Evolutionary conservation across 768 basidiomycete genomes (phyloP).

Genomic region (Amanita phalloides): DNA sequence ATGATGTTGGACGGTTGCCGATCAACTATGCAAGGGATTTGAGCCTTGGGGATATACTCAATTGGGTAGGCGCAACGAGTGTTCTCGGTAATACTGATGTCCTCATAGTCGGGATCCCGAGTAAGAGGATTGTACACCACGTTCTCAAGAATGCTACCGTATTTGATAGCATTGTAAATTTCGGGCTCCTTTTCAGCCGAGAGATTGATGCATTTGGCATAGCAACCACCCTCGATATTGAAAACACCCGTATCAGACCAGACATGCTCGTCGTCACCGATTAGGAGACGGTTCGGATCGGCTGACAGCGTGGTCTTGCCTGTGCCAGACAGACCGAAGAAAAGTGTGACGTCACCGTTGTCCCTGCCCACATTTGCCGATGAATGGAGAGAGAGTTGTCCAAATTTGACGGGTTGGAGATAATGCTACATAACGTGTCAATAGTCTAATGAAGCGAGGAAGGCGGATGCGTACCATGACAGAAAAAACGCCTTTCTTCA

Average conservation of each 20-base stretch:
- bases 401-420: constrained; percentile 96
- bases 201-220: constrained; percentile 96
- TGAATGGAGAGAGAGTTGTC: constrained; percentile 94
- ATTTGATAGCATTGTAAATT: constrained; percentile 91
- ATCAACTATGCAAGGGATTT: constrained; percentile 84
- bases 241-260: constrained; percentile 99
- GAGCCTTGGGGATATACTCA: constrained; percentile 91
- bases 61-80: constrained; percentile 99
- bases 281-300: constrained; percentile 86
- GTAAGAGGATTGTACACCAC: constrained; percentile 87
- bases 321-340: constrained; percentile 97
- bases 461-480: constrained; percentile 60
- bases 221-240: constrained; percentile 99
- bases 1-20: constrained; percentile 90
- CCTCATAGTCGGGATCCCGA: constrained; percentile 90
- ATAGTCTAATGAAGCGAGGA: background rate
- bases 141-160: constrained; percentile 96
- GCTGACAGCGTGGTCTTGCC: constrained; percentile 99
- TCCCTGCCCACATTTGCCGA: constrained; percentile 93
- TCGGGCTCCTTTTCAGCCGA: constrained; percentile 97
- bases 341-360: constrained; percentile 88
- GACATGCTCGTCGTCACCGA: constrained; percentile 99
- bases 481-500: constrained; percentile 99
- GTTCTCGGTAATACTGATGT: constrained; percentile 96
- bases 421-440: constrained; percentile 54